Base-by-base conservation (phyloP, 305 asterid species). In the Plantago coronopus region DNA sequence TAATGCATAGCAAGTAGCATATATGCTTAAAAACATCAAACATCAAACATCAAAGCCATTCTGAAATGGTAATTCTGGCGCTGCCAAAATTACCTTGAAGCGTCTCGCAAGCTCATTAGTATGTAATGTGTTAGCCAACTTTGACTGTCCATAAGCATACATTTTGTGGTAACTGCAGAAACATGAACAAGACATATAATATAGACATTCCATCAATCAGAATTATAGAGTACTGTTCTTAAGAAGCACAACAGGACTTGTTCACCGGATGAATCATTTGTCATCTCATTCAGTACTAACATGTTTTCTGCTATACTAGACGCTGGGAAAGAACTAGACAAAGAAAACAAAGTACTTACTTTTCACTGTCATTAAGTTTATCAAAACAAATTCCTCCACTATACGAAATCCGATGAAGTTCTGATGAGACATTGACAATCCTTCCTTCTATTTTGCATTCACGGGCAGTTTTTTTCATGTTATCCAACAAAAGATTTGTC, bases 71-170 rank as follows among this genome's bases (percentile, higher is more conserved):
- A 20, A 16, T 29, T 16, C 20, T 19, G 22, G 23, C 7, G 25
- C 25, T 34, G 18, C 7, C 20, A n/a, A 1, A 51, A 2, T 74
- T 87, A 90, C 97, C 97, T 85, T 79, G 57, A 90, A 78, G 54
- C 76, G 81, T 72, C 84, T 82, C 0, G 89, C 64, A 12, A 90
- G 95, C 67, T 90, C 95, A 45, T 79, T 83, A 2, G 91, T 88
- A 4, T 90, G 97, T 76, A 90, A 77, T 72, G 81, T 67, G 68
- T 83, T 90, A 54, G 96, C 95, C 62, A 90, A 87, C 74, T 90
- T 90, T 29, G 96, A 90, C 72, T 85, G 94, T 59, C 97, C 96
- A 75, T 90, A 90, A 58, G 95, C 89, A 12, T 9, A 22, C 11
- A 82, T 1, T 57, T 67, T 57, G 16, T 13, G 62, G 64, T 88